Base-by-base conservation (phyloP, 192 early-diverging fungal species). In the Podila horticola region DNA sequence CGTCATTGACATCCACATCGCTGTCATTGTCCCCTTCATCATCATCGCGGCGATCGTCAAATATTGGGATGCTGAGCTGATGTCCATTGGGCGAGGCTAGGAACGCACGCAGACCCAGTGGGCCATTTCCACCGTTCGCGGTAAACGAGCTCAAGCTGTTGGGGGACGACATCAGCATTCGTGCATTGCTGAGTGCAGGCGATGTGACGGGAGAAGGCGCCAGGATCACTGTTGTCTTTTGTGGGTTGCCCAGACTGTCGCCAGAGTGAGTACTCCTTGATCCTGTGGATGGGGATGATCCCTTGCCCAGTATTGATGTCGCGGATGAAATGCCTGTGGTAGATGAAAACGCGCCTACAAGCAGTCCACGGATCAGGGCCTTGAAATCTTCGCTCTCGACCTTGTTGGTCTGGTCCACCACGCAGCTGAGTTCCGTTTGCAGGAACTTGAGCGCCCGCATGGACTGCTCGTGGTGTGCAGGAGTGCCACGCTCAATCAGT, bases 391-490 rank as follows among this genome's bases (percentile, higher is more conserved):
- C 58, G 29, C 74, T 72, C 50, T 91, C 88, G 5, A 67, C 48
- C 33, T 75, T 75, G 70, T 84, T 83, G 13, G 75, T 71, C 59
- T 89, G 87, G 67, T 97, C 85, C 8, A 99, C 94, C 11, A 95
- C 86, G 26, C 87, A 87, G 2, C 88, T 82, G 13, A 99, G 82
- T 6, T 91, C 79, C 7, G 83, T 90, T 72, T 95, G 93, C 48
- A 99, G 86, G 69, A 94, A 99, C 31, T 88, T 79, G 12, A 99
- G 86, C 1, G 97, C 95, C 33, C 65, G 68, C 5, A 84, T 64
- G n/a, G 87, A 82, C 26, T 83, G 74, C 26, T 75, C 67, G 24
- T 73, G 68, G 10, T 85, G 72, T 10, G 68, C 69, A 10, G 24
- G 34, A 24, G 76, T 79, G n/a, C 70, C 76, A 41, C 76, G 30